phyloP scores from a whole-genome alignment of 345 rosid species.

The Odontarrhena argentea region DNA sequence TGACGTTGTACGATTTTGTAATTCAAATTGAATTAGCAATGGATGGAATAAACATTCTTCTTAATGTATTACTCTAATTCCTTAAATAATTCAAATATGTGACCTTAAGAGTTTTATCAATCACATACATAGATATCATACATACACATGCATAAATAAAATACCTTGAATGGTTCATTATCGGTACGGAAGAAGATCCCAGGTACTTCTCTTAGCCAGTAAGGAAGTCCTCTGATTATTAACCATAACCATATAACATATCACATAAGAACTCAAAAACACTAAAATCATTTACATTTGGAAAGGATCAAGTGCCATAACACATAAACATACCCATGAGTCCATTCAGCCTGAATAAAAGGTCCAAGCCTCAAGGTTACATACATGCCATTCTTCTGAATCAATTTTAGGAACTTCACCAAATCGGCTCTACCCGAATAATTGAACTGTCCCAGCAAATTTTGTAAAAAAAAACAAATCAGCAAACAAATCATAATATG shows the following conservation, averaged over 20 bases:
- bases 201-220: conserved; percentile 80
- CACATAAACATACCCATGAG: conserved; percentile 69
- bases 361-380: conserved; percentile 81
- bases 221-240: conserved; percentile 77
- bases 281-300: neutral
- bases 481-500: conserved; percentile 1
- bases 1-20: too few species aligned
- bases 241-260: conserved; percentile 25
- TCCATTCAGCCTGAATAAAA: conserved; percentile 97
- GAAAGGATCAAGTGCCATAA: neutral
- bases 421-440: conserved; percentile 71
- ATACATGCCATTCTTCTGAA: conserved; percentile 59
- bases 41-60: too few species aligned
- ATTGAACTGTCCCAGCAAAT: conserved; percentile 50
- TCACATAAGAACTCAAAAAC: conserved; percentile 6
- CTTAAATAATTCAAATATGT: too few species aligned
- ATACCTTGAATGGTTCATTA: conserved; percentile 82
- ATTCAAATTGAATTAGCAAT: too few species aligned
- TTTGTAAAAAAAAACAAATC: neutral
- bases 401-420: conserved; percentile 72
- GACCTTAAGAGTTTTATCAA: neutral
- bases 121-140: conserved; percentile 5
- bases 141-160: neutral
- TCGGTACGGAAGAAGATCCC: conserved; percentile 71
- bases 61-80: too few species aligned